phyloP scores from a whole-genome alignment of 768 basidiomycete genomes.

The Fistulinella prunicolor region DNA sequence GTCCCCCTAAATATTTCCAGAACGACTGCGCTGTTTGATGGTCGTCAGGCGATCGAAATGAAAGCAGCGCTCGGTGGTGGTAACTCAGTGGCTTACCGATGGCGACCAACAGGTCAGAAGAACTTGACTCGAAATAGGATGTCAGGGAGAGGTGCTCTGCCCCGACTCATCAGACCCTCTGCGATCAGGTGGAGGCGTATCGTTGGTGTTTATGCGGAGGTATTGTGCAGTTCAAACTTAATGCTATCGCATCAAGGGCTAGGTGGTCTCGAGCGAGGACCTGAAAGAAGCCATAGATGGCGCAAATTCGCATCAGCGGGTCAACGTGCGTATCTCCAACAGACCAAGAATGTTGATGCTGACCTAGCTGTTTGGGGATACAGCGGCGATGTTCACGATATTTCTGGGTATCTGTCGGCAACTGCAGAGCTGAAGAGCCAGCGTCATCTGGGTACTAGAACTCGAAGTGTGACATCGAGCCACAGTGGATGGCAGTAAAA shows the following conservation, averaged over 20 bases:
- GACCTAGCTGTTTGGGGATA: neutral
- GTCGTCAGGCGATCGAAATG: slow-evolving; percentile 18
- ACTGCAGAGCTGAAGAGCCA: too few species aligned
- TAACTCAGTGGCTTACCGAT: too few species aligned
- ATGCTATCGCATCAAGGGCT: neutral
- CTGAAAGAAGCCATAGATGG: too few species aligned
- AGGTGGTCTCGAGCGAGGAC: too few species aligned
- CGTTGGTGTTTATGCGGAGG: neutral
- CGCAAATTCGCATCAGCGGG: too few species aligned
- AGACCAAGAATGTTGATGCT: neutral
- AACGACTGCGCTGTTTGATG: slow-evolving; percentile 13
- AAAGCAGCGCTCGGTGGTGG: neutral
- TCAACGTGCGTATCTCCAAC: neutral
- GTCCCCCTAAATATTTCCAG: neutral
- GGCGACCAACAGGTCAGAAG: slow-evolving; percentile 9
- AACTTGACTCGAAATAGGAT: neutral
- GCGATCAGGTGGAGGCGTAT: neutral
- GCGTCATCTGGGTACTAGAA: neutral
- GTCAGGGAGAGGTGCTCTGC: neutral
- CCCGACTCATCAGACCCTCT: neutral
- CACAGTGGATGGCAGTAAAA: too few species aligned
- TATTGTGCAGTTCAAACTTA: neutral
- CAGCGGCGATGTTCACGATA: neutral
- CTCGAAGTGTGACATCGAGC: neutral
- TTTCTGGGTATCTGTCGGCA: too few species aligned